Evolutionary conservation across 352 stramenopile genomes (phyloP).

Genomic region (Globisporangium apiculatum): DNA sequence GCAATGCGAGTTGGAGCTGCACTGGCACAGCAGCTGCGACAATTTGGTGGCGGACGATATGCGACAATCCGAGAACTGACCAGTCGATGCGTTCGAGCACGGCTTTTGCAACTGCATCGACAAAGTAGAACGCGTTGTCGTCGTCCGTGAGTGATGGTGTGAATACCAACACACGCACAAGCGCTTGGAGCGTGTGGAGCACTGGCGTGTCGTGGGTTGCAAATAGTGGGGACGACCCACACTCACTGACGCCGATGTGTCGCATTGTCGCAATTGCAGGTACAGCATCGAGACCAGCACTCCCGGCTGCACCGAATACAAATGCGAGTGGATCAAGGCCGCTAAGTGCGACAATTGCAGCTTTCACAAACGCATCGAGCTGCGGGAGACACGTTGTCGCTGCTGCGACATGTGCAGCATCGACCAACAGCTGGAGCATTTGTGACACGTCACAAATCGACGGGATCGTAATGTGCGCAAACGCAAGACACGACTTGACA

Average conservation of each 20-base stretch:
- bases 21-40: constrained; percentile 18
- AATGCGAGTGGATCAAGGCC: constrained; percentile 39
- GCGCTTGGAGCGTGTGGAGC: constrained; percentile 24
- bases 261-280: neutral
- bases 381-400: constrained; percentile 74
- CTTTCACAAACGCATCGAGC: constrained; percentile 82
- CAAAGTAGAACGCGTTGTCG: constrained; percentile 85
- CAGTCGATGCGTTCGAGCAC: constrained; percentile 47
- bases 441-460: constrained; percentile 45
- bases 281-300: too few species aligned
- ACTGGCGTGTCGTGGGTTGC: too few species aligned
- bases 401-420: constrained; percentile 63
- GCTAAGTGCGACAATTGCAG: constrained; percentile 64
- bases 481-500: constrained; percentile 87
- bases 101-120: constrained; percentile 65
- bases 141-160: constrained; percentile 60
- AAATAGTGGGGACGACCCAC: too few species aligned
- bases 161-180: constrained; percentile 70
- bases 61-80: constrained; percentile 1
- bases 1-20: constrained; percentile 30
- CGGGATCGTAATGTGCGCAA: constrained; percentile 87
- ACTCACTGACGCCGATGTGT: neutral
- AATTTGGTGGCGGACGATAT: constrained; percentile 8
- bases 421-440: constrained; percentile 59
- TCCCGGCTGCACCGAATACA: too few species aligned